A percentile compares a stretch with the other conserved stretches of the same genome.
Conservation (phyloP, 2,329 filamentous ascomycete species). For the Zasmidium cellare region DNA sequence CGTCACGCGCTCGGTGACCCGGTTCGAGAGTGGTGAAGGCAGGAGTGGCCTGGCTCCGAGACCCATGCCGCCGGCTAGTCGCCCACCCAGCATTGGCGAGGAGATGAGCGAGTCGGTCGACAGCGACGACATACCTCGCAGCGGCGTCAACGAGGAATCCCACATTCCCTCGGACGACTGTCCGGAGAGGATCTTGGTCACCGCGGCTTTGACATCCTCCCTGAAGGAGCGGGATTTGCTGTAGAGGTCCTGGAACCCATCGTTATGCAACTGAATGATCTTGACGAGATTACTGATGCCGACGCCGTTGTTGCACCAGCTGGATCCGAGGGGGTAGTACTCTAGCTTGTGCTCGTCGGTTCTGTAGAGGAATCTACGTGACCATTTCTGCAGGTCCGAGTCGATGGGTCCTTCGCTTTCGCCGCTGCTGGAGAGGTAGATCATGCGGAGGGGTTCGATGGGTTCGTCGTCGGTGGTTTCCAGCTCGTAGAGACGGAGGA, state of each 20-base stretch:
- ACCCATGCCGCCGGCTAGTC: not conserved
- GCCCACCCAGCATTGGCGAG: not conserved
- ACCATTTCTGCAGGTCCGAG: conserved; percentile 27
- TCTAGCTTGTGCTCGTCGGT: conserved; percentile 9
- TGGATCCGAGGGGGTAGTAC: not conserved
- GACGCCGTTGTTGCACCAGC: not conserved
- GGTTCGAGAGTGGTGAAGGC: not conserved
- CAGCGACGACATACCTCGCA: not conserved
- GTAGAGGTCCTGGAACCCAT: not conserved
- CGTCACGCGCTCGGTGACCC: not conserved
- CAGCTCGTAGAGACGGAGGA: conserved; percentile 36
- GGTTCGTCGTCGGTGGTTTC: conserved; percentile 38
- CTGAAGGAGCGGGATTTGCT: not conserved
- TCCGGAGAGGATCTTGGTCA: not conserved
- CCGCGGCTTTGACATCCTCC: not conserved
- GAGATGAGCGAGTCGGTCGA: not conserved
- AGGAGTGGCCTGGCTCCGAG: not conserved
- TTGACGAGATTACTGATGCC: conserved; percentile 2
- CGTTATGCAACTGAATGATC: not conserved
- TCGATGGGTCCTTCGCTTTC: conserved; percentile 16
- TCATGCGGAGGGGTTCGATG: conserved; percentile 34
- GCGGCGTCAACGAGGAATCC: not conserved
- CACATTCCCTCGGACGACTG: not conserved
- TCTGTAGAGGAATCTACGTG: conserved; percentile 23
- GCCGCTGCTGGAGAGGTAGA: conserved; percentile 32